Evolutionary conservation across 345 rosid genomes (phyloP).

Genomic region (Populus simonii): DNA sequence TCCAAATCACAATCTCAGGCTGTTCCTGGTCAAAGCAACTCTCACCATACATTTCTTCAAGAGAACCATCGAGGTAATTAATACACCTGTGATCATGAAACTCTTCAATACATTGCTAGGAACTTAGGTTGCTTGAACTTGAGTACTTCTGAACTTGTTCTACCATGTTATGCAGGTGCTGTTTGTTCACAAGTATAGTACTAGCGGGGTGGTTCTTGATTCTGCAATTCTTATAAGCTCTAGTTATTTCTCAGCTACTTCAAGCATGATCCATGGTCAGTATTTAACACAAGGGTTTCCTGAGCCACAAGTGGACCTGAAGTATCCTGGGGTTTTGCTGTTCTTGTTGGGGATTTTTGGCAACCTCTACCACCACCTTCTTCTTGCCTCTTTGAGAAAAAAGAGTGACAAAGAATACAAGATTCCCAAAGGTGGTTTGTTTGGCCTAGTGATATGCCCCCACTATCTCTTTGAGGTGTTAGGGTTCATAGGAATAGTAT

Average conservation of each 20-base stretch:
- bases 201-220: constrained; percentile 12
- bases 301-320: constrained; percentile 30
- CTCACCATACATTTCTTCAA: constrained; percentile 1
- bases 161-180: constrained; percentile 12
- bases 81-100: not conserved
- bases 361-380: constrained; percentile 62
- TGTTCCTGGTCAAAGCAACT: not conserved
- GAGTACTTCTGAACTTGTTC: not conserved
- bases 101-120: not conserved
- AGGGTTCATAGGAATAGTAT: constrained; percentile 43
- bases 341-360: constrained; percentile 53
- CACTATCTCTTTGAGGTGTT: constrained; percentile 68
- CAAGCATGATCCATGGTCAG: constrained; percentile 12
- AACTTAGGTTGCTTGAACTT: not conserved
- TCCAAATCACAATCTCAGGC: not conserved
- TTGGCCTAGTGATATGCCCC: constrained; percentile 55
- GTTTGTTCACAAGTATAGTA: constrained; percentile 26
- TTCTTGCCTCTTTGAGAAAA: constrained; percentile 41
- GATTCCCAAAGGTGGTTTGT: constrained; percentile 62
- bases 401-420: constrained; percentile 47
- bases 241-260: constrained; percentile 15
- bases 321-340: constrained; percentile 35
- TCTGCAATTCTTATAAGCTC: constrained; percentile 7
- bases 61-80: not conserved
- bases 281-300: constrained; percentile 15